Percentiles rank a stretch among this genome's conserved stretches.
These are phyloP conservation scores for Fusarium sp. DNA, from an alignment of 2,329 filamentous ascomycete genomes.

Conservation along the genomic window DNA sequence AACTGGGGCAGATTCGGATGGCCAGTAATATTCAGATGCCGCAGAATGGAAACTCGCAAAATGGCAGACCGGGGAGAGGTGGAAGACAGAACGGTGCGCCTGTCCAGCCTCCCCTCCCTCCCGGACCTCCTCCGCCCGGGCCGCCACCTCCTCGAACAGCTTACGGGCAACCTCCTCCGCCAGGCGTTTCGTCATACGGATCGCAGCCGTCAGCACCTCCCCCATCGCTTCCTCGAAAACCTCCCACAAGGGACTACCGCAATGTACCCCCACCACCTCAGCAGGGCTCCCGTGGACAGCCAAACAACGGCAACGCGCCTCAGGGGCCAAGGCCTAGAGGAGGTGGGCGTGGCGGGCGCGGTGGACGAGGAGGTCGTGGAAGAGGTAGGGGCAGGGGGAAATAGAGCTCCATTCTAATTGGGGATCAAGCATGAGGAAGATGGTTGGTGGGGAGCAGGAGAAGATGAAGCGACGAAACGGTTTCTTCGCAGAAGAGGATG, in stretches of 20 bases:
- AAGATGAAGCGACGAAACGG: conserved; percentile 23
- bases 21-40: conserved; percentile 56
- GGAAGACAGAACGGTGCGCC: conserved; percentile 32
- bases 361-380: conserved; percentile 45
- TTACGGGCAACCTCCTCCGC: conserved; percentile 40
- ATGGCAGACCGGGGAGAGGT: conserved; percentile 25
- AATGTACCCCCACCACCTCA: conserved; percentile 45
- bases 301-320: conserved; percentile 29
- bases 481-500: conserved; percentile 17
- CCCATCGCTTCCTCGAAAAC: conserved; percentile 46
- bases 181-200: conserved; percentile 32
- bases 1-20: conserved; percentile 52
- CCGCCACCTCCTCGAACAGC: conserved; percentile 40
- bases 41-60: conserved; percentile 16
- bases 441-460: conserved; percentile 17
- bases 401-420: conserved; percentile 19
- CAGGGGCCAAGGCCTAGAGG: conserved; percentile 35
- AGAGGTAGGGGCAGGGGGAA: conserved; percentile 46
- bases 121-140: conserved; percentile 51
- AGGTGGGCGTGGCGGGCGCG: conserved; percentile 38
- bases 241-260: conserved; percentile 45
- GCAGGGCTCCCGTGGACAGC: conserved; percentile 28
- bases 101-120: conserved; percentile 52
- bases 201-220: conserved; percentile 30
- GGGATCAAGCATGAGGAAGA: neutral